phyloP scores from a whole-genome alignment of 768 basidiomycete species.

The Steccherinum ochraceum region DNA sequence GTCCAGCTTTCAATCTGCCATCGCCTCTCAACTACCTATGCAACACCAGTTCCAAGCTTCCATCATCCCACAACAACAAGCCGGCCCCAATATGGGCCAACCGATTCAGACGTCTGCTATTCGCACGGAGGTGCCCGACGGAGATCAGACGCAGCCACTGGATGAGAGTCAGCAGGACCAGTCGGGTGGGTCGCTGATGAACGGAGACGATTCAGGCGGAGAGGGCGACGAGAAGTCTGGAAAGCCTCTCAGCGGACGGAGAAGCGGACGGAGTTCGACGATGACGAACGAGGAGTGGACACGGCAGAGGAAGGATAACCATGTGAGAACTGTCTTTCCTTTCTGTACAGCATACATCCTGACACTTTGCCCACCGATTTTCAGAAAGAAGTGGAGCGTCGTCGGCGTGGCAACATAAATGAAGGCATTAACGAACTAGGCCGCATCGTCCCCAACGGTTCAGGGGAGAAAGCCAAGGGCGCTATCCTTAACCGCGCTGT shows the following conservation, averaged over 20 bases:
- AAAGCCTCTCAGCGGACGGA: constrained; percentile 12
- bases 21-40: constrained; percentile 14
- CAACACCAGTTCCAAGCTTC: constrained; percentile 11
- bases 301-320: constrained; percentile 38
- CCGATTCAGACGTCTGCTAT: neutral
- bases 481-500: constrained; percentile 85
- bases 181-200: no score
- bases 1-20: constrained; percentile 13
- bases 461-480: constrained; percentile 86
- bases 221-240: constrained; percentile 4
- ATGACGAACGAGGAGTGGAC: constrained; percentile 36
- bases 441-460: constrained; percentile 80
- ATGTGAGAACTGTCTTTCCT: constrained; percentile 24
- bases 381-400: constrained; percentile 97
- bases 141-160: constrained; percentile 3
- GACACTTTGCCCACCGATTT: neutral
- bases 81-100: constrained; percentile 23
- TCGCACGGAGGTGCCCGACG: neutral
- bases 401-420: constrained; percentile 92
- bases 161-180: constrained; percentile 3
- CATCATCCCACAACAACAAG: constrained; percentile 9
- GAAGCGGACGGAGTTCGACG: constrained; percentile 21
- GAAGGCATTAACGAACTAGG: constrained; percentile 93
- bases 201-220: neutral
- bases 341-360: no score